phyloP scores from a whole-genome alignment of 768 basidiomycete genomes.

The Mrakia frigida region DNA sequence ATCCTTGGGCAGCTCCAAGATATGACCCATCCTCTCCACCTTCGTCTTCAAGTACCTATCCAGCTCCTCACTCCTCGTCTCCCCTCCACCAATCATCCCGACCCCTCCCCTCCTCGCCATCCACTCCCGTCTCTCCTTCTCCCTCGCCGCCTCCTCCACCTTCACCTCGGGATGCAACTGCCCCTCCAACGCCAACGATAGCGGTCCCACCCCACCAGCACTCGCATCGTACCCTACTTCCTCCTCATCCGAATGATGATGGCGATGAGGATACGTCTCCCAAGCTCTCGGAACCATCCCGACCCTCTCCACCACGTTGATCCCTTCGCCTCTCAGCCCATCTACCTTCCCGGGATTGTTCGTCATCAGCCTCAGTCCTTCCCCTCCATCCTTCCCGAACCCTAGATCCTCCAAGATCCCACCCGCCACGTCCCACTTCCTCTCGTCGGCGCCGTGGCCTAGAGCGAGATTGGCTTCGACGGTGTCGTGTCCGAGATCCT shows the following conservation, averaged over 20 bases:
- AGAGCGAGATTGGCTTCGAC: conserved; percentile 94
- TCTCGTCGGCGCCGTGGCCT: conserved; percentile 88
- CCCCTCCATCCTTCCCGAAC: conserved; percentile 52
- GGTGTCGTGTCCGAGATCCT: conserved; percentile 98
- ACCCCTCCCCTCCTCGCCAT: conserved; percentile 56
- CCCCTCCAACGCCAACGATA: conserved; percentile 34
- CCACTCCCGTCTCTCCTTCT: conserved; percentile 39
- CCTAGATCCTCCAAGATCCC: conserved; percentile 85
- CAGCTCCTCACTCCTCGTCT: conserved; percentile 73
- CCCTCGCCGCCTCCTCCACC: conserved; percentile 23
- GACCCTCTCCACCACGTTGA: conserved; percentile 74
- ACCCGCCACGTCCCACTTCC: conserved; percentile 84
- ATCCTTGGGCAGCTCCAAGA: conserved; percentile 54
- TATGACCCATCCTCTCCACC: conserved; percentile 94
- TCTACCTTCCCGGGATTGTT: conserved; percentile 98
- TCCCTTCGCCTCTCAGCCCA: conserved; percentile 76
- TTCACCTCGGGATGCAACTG: conserved; percentile 32
- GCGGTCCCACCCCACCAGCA: neutral
- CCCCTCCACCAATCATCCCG: conserved; percentile 72
- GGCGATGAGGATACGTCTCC: conserved; percentile 44
- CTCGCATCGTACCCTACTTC: conserved; percentile 16
- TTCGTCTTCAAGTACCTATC: conserved; percentile 95
- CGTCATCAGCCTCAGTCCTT: conserved; percentile 61
- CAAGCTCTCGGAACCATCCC: conserved; percentile 93
- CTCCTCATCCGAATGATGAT: conserved; percentile 27